Conservation (phyloP, 2,329 filamentous ascomycete species). For the Fusarium sp. region DNA sequence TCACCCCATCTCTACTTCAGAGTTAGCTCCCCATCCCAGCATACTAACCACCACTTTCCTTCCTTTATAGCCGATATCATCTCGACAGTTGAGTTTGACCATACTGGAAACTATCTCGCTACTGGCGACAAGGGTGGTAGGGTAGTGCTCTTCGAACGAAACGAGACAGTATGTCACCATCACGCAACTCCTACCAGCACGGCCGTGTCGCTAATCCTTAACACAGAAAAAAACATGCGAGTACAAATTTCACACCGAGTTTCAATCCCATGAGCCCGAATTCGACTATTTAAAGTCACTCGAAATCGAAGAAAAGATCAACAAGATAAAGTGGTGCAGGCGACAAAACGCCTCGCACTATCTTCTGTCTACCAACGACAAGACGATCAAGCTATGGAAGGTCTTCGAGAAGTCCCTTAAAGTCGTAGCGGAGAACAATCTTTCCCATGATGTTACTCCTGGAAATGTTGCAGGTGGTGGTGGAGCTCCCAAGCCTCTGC, state of each 20-base stretch:
- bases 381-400: slow-evolving; percentile 99
- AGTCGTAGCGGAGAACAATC: slow-evolving; percentile 98
- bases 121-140: slow-evolving; percentile 91
- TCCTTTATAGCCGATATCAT: slow-evolving; percentile 81
- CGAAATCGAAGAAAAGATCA: slow-evolving; percentile 99
- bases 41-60: slow-evolving; percentile 42
- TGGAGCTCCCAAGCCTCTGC: slow-evolving; percentile 78
- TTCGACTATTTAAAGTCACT: slow-evolving; percentile 99
- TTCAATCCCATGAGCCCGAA: slow-evolving; percentile 98
- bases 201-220: slow-evolving; percentile 29
- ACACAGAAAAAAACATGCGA: slow-evolving; percentile 98
- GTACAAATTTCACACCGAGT: slow-evolving; percentile 99
- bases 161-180: slow-evolving; percentile 82
- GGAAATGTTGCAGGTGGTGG: slow-evolving; percentile 79
- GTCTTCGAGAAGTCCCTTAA: slow-evolving; percentile 99
- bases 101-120: slow-evolving; percentile 89
- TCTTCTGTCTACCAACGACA: slow-evolving; percentile 97
- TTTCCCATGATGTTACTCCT: slow-evolving; percentile 93
- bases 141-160: slow-evolving; percentile 89
- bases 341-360: slow-evolving; percentile 99
- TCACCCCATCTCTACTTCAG: slow-evolving; percentile 32
- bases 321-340: slow-evolving; percentile 99
- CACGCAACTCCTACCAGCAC: slow-evolving; percentile 3
- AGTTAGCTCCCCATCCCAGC: slow-evolving; percentile 25
- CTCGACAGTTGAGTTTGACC: slow-evolving; percentile 90